phyloP scores from a whole-genome alignment of 306 rosid genomes.

The Begonia masoniana region DNA sequence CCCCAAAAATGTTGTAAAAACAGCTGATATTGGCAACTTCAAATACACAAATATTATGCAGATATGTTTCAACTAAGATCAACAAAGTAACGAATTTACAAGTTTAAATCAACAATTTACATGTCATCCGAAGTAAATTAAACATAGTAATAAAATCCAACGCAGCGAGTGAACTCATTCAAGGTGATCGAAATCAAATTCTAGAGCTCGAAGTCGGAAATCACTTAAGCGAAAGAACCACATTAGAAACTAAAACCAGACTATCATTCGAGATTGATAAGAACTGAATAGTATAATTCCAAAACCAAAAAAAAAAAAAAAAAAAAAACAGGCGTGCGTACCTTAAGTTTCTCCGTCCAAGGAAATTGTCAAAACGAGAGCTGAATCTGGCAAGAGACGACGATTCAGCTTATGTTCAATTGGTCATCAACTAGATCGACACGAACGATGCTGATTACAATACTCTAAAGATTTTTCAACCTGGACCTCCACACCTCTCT shows the following conservation, averaged over 20 bases:
- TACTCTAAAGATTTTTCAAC: constrained; percentile 2
- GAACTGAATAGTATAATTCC: neutral
- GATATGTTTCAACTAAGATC: too few species aligned
- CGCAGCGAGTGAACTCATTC: neutral
- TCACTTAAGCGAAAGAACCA: neutral
- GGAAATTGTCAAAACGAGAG: constrained; percentile 8
- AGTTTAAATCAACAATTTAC: too few species aligned
- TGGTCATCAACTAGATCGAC: constrained; percentile 13
- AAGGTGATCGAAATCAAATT: constrained; percentile 9
- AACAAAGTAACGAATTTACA: too few species aligned
- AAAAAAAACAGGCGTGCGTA: constrained; percentile 9
- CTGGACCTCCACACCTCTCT: neutral
- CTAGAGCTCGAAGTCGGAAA: neutral
- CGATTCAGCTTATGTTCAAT: constrained; percentile 27
- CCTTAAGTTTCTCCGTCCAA: constrained; percentile 36
- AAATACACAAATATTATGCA: too few species aligned
- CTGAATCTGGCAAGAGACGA: constrained; percentile 37
- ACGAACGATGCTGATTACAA: constrained; percentile 10
- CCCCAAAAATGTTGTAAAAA: too few species aligned
- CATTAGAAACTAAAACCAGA: neutral
- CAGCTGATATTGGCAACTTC: too few species aligned
- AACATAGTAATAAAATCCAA: neutral
- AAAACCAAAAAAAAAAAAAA: constrained; percentile 7
- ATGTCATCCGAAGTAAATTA: neutral
- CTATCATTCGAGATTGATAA: neutral